Evolutionary conservation across 805 yeast genomes (phyloP).

Genomic region (Maudiozyma barnettii): DNA sequence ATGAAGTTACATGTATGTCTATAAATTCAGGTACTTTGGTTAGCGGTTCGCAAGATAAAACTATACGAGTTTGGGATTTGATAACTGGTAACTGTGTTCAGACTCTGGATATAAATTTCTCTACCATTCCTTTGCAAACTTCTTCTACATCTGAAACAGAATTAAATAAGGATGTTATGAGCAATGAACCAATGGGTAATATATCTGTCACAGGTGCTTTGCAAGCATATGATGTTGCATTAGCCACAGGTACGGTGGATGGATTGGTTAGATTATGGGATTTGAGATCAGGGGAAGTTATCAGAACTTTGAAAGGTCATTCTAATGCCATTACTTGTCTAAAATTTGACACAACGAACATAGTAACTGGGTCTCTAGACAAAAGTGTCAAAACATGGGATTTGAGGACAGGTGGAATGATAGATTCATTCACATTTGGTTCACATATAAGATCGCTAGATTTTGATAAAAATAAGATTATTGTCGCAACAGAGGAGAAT

Average conservation of each 20-base stretch:
- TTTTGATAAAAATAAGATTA: slow-evolving; percentile 50
- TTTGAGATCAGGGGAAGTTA: slow-evolving; percentile 57
- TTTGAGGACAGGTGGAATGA: slow-evolving; percentile 52
- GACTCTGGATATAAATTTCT: slow-evolving; percentile 50
- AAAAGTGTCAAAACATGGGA: slow-evolving; percentile 66
- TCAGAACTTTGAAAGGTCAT: slow-evolving; percentile 54
- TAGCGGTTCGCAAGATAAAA: slow-evolving; percentile 61
- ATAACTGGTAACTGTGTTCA: slow-evolving; percentile 56
- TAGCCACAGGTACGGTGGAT: slow-evolving; percentile 72
- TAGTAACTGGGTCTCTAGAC: slow-evolving; percentile 57
- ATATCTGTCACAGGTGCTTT: slow-evolving; percentile 51
- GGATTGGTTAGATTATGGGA: slow-evolving; percentile 74
- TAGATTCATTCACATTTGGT: slow-evolving; percentile 54
- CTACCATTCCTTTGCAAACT: background rate
- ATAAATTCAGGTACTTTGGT: slow-evolving; percentile 46
- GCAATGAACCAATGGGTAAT: slow-evolving; percentile 1
- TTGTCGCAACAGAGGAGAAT: slow-evolving; percentile 36
- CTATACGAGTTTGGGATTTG: slow-evolving; percentile 70
- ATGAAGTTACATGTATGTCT: slow-evolving; percentile 53
- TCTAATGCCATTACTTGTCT: slow-evolving; percentile 58
- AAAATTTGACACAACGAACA: slow-evolving; percentile 57
- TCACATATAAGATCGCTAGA: slow-evolving; percentile 46
- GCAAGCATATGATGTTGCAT: slow-evolving; percentile 65
- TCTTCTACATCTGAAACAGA: slow-evolving; percentile 4
- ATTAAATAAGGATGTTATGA: background rate